Base-by-base conservation (phyloP, 2,329 filamentous ascomycete species). In the Dichotomopilus funicola region DNA sequence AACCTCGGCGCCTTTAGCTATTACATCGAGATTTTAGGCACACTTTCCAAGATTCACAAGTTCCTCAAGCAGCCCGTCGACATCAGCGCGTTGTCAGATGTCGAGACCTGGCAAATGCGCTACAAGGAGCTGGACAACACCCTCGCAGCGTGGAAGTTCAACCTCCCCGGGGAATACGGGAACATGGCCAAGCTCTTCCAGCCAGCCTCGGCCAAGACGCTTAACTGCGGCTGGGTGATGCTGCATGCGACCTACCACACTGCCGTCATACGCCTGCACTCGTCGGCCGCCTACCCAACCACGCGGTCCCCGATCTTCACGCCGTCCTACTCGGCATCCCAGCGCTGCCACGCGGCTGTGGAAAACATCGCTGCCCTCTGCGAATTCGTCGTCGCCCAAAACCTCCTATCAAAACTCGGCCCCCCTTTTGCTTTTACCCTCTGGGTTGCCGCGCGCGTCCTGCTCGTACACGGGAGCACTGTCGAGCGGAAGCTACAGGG, bases 401-500 rank as follows among this genome's bases (percentile, higher is more conserved):
- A 80, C 51, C 80, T 95, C 68, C 77, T 96, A 19, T 78, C 83
- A 49, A 91, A 91, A 68, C 81, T 96, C 12, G 91, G 91, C 0
- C 91, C 91, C 0, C 91, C 90, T 0, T 96, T 96, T 68, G 91
- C 91, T 3, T 96, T 96, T 67, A 91, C 89, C 0, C 77, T 96
- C 1, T 96, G 91, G 91, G 91, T 96, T 12, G 90, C 89, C 3
- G 90, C 91, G 5, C 86, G 91, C 3, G 78, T 96, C 3, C 77
- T 95, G 5, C 83, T 96, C 7, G 91, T 96, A 2, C 91, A 96
- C 68, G 90, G 90, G 33, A 94, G 89, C 6, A 95, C 91, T 0
- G 90, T 95, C 54, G 89, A 94, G 62, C 88, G 88, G 68, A 88
- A 87, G 59, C 78, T 95, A 27, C 19, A 27, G 40, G 88, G 88